Conservation (phyloP, 441 rosid species). For the Pelargonium fulgidum region DNA sequence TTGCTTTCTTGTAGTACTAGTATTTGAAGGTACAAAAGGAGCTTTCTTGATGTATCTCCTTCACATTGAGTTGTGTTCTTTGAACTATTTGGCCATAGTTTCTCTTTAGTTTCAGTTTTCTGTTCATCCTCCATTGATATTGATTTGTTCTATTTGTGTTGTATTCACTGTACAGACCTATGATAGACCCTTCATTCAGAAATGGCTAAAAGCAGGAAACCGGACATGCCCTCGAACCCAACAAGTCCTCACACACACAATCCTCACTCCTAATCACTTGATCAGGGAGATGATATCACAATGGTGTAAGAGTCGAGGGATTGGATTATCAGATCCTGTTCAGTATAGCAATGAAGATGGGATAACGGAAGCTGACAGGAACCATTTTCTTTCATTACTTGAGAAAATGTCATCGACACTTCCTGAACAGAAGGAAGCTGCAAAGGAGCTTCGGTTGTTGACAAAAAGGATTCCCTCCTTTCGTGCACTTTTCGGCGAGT, state of each 20-base stretch:
- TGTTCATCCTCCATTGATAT: constrained; percentile 5
- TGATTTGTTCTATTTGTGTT: constrained; percentile 18
- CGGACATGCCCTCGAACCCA: constrained; percentile 77
- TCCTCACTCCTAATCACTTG: constrained; percentile 63
- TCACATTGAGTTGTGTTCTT: too few species aligned
- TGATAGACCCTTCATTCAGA: constrained; percentile 68
- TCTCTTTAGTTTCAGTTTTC: not conserved
- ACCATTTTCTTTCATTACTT: constrained; percentile 54
- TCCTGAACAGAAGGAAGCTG: constrained; percentile 64
- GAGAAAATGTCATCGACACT: constrained; percentile 42
- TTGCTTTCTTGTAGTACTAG: too few species aligned
- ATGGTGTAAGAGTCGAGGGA: constrained; percentile 64
- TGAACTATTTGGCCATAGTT: too few species aligned
- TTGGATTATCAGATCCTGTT: constrained; percentile 38
- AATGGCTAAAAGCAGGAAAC: constrained; percentile 77
- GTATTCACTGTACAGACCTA: constrained; percentile 55
- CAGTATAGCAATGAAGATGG: constrained; percentile 43
- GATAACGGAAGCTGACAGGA: constrained; percentile 53
- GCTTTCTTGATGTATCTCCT: too few species aligned
- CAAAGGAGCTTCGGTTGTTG: constrained; percentile 64
- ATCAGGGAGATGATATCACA: constrained; percentile 68
- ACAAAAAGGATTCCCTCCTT: constrained; percentile 67
- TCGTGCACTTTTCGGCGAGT: constrained; percentile 67
- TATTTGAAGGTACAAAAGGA: too few species aligned
- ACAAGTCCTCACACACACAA: constrained; percentile 69